Evolutionary conservation across 2,329 filamentous ascomycete species (phyloP), one percentile per base, ranked within the genome.

Genomic region (Colletotrichum graminicola): DNA sequence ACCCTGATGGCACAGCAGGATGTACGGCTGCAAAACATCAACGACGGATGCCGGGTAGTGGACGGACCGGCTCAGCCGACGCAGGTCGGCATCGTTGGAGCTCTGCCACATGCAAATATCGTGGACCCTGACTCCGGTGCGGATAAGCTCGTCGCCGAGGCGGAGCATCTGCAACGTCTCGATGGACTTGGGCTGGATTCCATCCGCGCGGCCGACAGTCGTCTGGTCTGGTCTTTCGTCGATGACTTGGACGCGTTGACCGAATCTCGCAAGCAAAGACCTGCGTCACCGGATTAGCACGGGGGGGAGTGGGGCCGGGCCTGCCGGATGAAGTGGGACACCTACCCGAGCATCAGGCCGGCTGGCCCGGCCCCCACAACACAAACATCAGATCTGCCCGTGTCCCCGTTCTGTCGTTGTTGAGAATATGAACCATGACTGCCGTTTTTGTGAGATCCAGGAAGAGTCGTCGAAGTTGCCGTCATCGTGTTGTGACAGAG

Each of bases 1-100:
- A 21, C 88, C 89, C 75, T 91, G 88, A 73, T 90, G 89, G 34
- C 76, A 77, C 29, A 81, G 74, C 52, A 80, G 76, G 49, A 81
- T 78, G 43, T 78, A 80, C 2, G 78, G 77, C 47, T 80, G 77
- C 12, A 78, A 72, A 5, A 81, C 71, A 49, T 81, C 79, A 32
- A 80, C 79, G 11, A 81, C 77, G 11, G 63, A 45, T 2, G 51
- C 57, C 7, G 68, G 68, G 21, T 71, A 71, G 51, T 71, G 68
- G 5, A 62, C 36, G 3, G 59, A 68, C 39, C 78, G 78, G 47
- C 77, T 76, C n/a, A 79, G 70, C 3, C 77, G 73, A 71, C 75
- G 76, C 43, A 79, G 74, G 23, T 29, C 45, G 18, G 51, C 23
- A 11, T 62, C 54, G 23, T 52, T 47, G 1, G 65, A 60, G 23